These are phyloP conservation scores for Scutellaria barbata DNA, from an alignment of 257 asterid genomes.

Conservation along the genomic window DNA sequence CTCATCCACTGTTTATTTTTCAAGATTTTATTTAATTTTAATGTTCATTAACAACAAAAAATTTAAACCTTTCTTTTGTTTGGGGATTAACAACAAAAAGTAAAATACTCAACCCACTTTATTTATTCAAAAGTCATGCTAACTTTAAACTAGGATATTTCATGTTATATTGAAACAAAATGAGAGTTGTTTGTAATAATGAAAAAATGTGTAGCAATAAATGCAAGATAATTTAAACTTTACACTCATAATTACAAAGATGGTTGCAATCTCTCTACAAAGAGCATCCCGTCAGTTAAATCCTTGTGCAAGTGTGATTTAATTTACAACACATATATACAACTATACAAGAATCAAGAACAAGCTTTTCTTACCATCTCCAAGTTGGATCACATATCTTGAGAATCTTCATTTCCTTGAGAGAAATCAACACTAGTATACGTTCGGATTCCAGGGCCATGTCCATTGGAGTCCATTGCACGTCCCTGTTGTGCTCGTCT, in stretches of 20 bases:
- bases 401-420: constrained; percentile 80
- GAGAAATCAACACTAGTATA: constrained; percentile 76
- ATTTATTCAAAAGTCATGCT: too few relatives aligned
- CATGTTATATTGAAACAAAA: too few relatives aligned
- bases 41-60: too few relatives aligned
- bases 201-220: background rate
- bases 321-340: background rate
- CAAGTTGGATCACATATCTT: constrained; percentile 59
- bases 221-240: constrained; percentile 16
- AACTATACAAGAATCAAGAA: background rate
- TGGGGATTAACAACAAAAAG: too few relatives aligned
- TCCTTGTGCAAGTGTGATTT: background rate
- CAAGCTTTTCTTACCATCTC: constrained; percentile 43
- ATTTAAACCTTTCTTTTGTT: too few relatives aligned
- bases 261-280: background rate
- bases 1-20: too few relatives aligned
- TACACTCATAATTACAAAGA: constrained; percentile 15
- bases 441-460: constrained; percentile 76
- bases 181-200: too few relatives aligned
- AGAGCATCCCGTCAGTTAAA: background rate
- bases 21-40: too few relatives aligned
- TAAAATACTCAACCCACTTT: too few relatives aligned
- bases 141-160: too few relatives aligned
- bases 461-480: constrained; percentile 62
- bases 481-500: constrained; percentile 84